A percentile compares a stretch with the other conserved stretches of the same genome.
These are phyloP conservation scores for Tetracladium setigerum DNA, from an alignment of 495 filamentous ascomycete species.

Conservation along the genomic window DNA sequence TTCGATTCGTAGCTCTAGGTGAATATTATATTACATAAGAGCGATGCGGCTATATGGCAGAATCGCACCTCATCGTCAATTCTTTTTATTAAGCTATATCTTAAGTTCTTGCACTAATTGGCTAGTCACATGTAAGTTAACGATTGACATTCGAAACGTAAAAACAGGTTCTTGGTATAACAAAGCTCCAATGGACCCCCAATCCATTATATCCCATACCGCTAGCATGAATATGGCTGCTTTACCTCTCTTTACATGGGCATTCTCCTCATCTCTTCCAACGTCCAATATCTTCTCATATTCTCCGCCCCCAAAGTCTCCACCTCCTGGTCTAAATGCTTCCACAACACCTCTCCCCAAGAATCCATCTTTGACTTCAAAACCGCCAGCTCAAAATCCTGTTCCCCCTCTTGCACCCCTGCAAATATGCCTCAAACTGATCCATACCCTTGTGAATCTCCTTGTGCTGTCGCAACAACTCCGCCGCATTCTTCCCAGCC, in stretches of 20 bases:
- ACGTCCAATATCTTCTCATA: conserved; percentile 78
- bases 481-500: conserved; percentile 38
- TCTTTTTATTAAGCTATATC: too few species aligned
- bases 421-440: conserved; percentile 59
- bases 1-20: too few species aligned
- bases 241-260: conserved; percentile 53
- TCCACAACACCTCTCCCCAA: conserved; percentile 61
- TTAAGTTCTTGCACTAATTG: too few species aligned
- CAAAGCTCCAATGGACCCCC: too few species aligned
- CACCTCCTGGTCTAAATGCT: conserved; percentile 70
- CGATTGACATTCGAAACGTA: too few species aligned
- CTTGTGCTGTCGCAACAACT: conserved; percentile 70
- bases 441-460: conserved; percentile 79
- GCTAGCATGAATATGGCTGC: too few species aligned
- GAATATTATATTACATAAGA: too few species aligned
- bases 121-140: too few species aligned
- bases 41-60: too few species aligned
- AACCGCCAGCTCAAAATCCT: conserved; percentile 58
- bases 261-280: conserved; percentile 66
- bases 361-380: conserved; percentile 60
- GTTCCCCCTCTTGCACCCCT: conserved; percentile 55
- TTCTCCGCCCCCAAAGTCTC: conserved; percentile 66
- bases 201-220: too few species aligned
- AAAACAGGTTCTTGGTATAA: too few species aligned
- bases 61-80: too few species aligned